Evolutionary conservation across 352 stramenopile species (phyloP).

Genomic region (Pythium dissimile): DNA sequence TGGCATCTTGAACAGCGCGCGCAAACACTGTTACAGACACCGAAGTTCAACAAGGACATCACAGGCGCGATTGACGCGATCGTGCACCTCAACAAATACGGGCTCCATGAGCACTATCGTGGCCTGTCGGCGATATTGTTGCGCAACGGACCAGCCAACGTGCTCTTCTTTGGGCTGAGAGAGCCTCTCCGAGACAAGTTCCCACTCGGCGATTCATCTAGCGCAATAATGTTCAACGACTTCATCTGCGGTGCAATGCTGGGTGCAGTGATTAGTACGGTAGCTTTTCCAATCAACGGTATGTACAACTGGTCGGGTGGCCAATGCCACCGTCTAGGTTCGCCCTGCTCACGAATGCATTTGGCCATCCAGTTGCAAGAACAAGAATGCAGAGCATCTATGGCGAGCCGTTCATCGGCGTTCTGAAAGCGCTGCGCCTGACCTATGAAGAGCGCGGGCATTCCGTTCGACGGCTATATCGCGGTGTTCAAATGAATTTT

Average conservation of each 20-base stretch:
- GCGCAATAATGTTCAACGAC: slow-evolving; percentile 57
- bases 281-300: slow-evolving; percentile 86
- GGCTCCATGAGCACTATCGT: slow-evolving; percentile 79
- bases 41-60: slow-evolving; percentile 84
- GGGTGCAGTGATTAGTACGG: slow-evolving; percentile 79
- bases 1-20: slow-evolving; percentile 35
- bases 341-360: slow-evolving; percentile 1
- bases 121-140: slow-evolving; percentile 76
- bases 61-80: slow-evolving; percentile 72
- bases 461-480: slow-evolving; percentile 65
- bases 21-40: slow-evolving; percentile 85
- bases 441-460: slow-evolving; percentile 72
- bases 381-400: slow-evolving; percentile 85
- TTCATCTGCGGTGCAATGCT: slow-evolving; percentile 85
- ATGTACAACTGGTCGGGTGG: slow-evolving; percentile 1
- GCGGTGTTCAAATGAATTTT: slow-evolving; percentile 88
- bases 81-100: slow-evolving; percentile 75
- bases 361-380: slow-evolving; percentile 43
- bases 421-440: slow-evolving; percentile 48
- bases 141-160: slow-evolving; percentile 81
- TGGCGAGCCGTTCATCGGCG: slow-evolving; percentile 54
- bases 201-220: slow-evolving; percentile 39
- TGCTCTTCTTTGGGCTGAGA: slow-evolving; percentile 83
- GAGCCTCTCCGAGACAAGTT: slow-evolving; percentile 69
- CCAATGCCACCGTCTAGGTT: background rate